Percentiles rank a stretch among this genome's conserved stretches.
These are phyloP conservation scores for Lipomyces starkeyi DNA, from an alignment of 805 yeast species.

Conservation along the genomic window DNA sequence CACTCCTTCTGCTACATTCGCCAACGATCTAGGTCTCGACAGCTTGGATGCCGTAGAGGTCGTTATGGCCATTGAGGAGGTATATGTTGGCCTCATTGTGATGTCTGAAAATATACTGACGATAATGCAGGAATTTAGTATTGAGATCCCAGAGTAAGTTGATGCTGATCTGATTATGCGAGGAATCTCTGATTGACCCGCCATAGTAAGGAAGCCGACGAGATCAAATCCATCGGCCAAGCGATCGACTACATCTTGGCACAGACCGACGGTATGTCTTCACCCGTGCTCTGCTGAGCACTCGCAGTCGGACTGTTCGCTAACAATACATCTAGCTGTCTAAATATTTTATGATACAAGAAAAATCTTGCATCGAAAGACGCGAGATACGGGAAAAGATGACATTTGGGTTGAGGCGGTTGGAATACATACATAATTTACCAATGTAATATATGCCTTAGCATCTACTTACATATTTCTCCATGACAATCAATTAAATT, in stretches of 20 bases:
- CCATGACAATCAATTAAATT: not conserved
- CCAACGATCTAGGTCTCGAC: constrained; percentile 80
- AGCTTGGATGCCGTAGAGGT: constrained; percentile 95
- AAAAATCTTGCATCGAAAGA: not conserved
- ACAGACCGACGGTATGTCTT: constrained; percentile 52
- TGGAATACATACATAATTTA: not conserved
- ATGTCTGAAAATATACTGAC: constrained; percentile 16
- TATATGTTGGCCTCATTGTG: not conserved
- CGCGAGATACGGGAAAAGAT: not conserved
- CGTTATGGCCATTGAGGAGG: constrained; percentile 94
- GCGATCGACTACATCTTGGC: constrained; percentile 85
- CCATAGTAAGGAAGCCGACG: constrained; percentile 79
- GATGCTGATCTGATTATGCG: not conserved
- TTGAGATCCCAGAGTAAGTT: constrained; percentile 74
- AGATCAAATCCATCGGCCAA: constrained; percentile 90
- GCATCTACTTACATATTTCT: not conserved
- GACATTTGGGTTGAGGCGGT: not conserved
- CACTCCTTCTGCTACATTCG: constrained; percentile 49
- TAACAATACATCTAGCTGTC: not conserved
- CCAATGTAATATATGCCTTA: not conserved
- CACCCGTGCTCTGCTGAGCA: not conserved
- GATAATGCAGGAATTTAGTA: constrained; percentile 57
- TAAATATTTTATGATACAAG: not conserved
- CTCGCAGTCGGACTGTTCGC: not conserved
- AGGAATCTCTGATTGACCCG: constrained; percentile 25